Evolutionary conservation across 345 rosid genomes (phyloP), one percentile per base, ranked within the genome.

Genomic region (Lumnitzera racemosa): DNA sequence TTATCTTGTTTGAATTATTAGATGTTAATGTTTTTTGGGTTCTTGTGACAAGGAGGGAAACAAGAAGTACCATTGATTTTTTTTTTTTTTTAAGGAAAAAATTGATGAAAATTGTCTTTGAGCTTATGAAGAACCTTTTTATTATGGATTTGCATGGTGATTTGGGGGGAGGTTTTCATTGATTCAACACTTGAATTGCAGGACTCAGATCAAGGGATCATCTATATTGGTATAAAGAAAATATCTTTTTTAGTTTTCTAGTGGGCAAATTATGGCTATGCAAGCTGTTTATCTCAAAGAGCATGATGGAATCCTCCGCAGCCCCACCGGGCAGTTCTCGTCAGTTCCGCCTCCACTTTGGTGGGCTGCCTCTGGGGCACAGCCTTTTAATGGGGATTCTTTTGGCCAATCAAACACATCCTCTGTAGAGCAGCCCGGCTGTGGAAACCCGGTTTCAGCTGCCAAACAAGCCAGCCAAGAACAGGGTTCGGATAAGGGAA

Each of bases 331-430:
- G 65, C 89, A 81, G 52, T 41, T 83, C 31, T 66, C 81, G 43
- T 77, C 88, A 12, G 74, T 71, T 68, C 78, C 80, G 24, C 68
- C 81, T 2, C 23, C 47, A 55, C 74, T 88, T 76, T 83, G 92
- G 92, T 87, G 89, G 95, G 77, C 63, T 72, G 69, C 74, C 53
- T 67, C 80, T 53, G 80, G 81, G 59, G 72, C 80, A 73, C 96
- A 81, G 53, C 69, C 83, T 8, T 58, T 64, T 74, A 68, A 53
- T 69, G 81, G 78, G 13, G 83, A 81, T 15, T 67, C 82, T 24
- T 73, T 70, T 60, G 75, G 76, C 66, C 66, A 78, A 57, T 62
- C 72, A 72, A 81, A 81, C 73, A 56, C 81, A 24, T 75, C 70
- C 23, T 58, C 79, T 57, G 64, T 76, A 31, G 86, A 65, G 46